Percentiles rank a stretch among this genome's conserved stretches.
Conservation (phyloP, 2,329 filamentous ascomycete species). For the Hypoxylon sp. region DNA sequence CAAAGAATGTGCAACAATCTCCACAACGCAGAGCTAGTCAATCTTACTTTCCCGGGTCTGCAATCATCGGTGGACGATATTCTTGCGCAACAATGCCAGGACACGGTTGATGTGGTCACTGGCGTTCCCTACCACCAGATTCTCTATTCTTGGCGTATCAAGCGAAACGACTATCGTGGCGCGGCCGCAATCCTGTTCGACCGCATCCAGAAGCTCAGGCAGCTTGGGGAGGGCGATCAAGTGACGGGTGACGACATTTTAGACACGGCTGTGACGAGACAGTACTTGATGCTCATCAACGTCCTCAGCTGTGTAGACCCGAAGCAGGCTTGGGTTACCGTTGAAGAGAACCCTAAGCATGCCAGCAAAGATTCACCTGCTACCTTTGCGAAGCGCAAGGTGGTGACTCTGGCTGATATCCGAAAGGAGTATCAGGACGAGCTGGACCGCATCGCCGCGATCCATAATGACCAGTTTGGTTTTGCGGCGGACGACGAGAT, state of each 20-base stretch:
- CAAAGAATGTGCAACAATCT: slow-evolving; percentile 74
- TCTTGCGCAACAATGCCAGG: slow-evolving; percentile 75
- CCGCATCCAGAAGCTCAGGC: slow-evolving; percentile 68
- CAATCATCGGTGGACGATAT: slow-evolving; percentile 81
- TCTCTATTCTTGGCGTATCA: slow-evolving; percentile 89
- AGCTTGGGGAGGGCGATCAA: slow-evolving; percentile 66
- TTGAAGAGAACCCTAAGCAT: slow-evolving; percentile 50
- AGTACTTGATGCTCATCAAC: slow-evolving; percentile 93
- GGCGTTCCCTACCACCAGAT: slow-evolving; percentile 84
- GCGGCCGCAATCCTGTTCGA: slow-evolving; percentile 70
- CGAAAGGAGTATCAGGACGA: slow-evolving; percentile 90
- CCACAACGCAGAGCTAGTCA: slow-evolving; percentile 72
- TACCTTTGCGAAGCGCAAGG: slow-evolving; percentile 66
- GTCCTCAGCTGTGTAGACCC: slow-evolving; percentile 84
- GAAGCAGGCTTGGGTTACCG: slow-evolving; percentile 80
- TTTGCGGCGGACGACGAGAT: slow-evolving; percentile 68
- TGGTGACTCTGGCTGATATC: slow-evolving; percentile 86
- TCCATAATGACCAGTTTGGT: slow-evolving; percentile 89
- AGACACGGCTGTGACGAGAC: slow-evolving; percentile 72
- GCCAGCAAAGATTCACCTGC: slow-evolving; percentile 43
- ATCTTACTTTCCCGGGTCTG: slow-evolving; percentile 80
- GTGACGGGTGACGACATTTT: slow-evolving; percentile 63
- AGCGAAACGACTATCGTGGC: slow-evolving; percentile 85
- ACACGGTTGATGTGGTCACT: slow-evolving; percentile 69
- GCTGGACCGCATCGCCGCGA: slow-evolving; percentile 85